These are phyloP conservation scores for Ilyonectria mors-panacis DNA, from an alignment of 2,329 filamentous ascomycete species.

Conservation along the genomic window DNA sequence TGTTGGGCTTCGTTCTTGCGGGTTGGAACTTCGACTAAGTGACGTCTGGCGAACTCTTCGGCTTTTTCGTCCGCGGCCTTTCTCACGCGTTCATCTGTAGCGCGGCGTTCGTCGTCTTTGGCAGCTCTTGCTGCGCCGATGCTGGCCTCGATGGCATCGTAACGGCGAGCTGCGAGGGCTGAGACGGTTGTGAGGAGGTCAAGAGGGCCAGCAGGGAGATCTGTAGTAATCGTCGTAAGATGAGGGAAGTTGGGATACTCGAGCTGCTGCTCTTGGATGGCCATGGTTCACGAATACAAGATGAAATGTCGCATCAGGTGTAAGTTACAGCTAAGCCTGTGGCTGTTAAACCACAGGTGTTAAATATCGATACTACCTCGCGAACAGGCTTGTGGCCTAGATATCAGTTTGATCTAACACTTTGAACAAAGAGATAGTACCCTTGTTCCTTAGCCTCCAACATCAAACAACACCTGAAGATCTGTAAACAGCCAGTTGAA, in stretches of 20 bases:
- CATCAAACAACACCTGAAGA: background rate
- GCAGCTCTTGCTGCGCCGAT: background rate
- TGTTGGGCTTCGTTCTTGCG: background rate
- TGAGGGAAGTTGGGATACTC: background rate
- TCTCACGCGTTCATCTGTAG: background rate
- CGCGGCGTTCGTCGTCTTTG: background rate
- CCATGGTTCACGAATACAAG: background rate
- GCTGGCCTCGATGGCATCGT: background rate
- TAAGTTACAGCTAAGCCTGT: background rate
- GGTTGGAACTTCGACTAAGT: background rate
- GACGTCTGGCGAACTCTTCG: too few relatives aligned
- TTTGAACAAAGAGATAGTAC: background rate
- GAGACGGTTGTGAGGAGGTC: slow-evolving; percentile 10
- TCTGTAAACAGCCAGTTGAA: background rate
- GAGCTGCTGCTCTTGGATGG: background rate
- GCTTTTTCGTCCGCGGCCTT: too few relatives aligned
- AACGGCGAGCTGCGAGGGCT: slow-evolving; percentile 6
- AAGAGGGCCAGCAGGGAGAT: background rate
- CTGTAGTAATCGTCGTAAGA: background rate
- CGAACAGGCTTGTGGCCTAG: too few relatives aligned
- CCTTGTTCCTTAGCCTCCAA: background rate
- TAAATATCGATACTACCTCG: background rate
- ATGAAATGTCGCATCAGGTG: background rate
- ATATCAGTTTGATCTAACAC: background rate
- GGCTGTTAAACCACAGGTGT: background rate